Percentiles rank a stretch among this genome's conserved stretches.
Conservation (phyloP, 768 basidiomycete genomes). For the Gymnopilus dilepis region DNA sequence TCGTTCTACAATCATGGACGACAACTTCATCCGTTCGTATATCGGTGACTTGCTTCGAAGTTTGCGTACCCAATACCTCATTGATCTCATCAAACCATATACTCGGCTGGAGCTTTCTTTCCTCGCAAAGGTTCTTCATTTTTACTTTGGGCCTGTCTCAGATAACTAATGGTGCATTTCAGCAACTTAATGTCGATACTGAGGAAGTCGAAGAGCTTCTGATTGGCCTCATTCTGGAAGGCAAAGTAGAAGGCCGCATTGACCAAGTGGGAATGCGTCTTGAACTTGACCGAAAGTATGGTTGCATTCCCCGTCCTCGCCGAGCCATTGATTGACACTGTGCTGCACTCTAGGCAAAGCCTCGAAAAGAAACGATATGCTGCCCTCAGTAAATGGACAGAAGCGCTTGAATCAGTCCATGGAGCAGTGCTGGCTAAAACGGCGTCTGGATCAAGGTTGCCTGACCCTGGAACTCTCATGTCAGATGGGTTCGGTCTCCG, state of each 20-base stretch:
- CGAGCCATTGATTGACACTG: background rate
- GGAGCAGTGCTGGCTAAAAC: slow-evolving; percentile 78
- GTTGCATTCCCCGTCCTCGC: slow-evolving; percentile 26
- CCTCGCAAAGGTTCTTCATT: slow-evolving; percentile 76
- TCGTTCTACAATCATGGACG: slow-evolving; percentile 94
- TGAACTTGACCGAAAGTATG: slow-evolving; percentile 87
- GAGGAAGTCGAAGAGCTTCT: slow-evolving; percentile 94
- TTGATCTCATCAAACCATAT: slow-evolving; percentile 98
- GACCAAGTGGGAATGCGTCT: slow-evolving; percentile 95
- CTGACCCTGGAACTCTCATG: slow-evolving; percentile 39
- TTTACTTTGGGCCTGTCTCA: background rate
- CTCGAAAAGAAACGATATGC: slow-evolving; percentile 87
- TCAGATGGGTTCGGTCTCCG: slow-evolving; percentile 38
- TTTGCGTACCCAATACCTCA: slow-evolving; percentile 93
- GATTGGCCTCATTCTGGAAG: slow-evolving; percentile 92
- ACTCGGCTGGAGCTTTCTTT: slow-evolving; percentile 92
- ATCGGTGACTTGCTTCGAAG: slow-evolving; percentile 96
- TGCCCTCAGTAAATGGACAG: slow-evolving; percentile 83
- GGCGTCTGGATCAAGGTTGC: slow-evolving; percentile 46
- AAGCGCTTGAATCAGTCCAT: slow-evolving; percentile 80
- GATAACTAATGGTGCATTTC: background rate
- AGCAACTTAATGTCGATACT: slow-evolving; percentile 96
- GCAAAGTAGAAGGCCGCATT: slow-evolving; percentile 95
- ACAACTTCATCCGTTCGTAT: slow-evolving; percentile 91
- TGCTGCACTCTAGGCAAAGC: slow-evolving; percentile 62